These are phyloP conservation scores for Termitomyces sp. DNA, from an alignment of 1,284 basidiomycete species.

Conservation along the genomic window DNA sequence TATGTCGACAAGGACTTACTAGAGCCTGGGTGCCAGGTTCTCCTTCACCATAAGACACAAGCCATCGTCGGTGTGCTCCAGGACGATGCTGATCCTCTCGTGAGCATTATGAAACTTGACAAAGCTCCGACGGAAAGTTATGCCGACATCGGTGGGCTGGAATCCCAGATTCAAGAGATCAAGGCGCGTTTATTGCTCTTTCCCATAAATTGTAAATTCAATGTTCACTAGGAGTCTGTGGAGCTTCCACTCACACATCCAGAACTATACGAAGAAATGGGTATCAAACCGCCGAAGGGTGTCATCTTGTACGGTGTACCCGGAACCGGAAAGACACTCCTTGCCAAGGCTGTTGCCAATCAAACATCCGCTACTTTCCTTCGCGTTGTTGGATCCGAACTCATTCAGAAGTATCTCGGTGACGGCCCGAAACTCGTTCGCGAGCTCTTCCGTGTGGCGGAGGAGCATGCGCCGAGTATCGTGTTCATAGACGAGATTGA, in stretches of 20 bases:
- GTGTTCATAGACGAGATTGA: constrained; percentile 99
- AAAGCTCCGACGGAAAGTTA: constrained; percentile 99
- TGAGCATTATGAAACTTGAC: constrained; percentile 98
- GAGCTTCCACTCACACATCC: constrained; percentile 98
- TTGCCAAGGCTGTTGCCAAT: constrained; percentile 98
- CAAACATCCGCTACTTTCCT: constrained; percentile 99
- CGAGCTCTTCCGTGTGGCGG: constrained; percentile 95
- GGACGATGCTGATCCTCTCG: constrained; percentile 97
- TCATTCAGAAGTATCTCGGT: constrained; percentile 99
- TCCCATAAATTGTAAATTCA: not conserved
- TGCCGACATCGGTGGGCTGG: constrained; percentile 96
- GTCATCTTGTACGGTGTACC: constrained; percentile 99
- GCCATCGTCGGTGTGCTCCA: constrained; percentile 93
- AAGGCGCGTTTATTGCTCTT: constrained; percentile 53
- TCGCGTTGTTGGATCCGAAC: constrained; percentile 95
- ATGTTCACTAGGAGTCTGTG: constrained; percentile 77
- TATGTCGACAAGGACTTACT: constrained; percentile 99
- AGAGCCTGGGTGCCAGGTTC: constrained; percentile 93
- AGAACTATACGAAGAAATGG: constrained; percentile 99
- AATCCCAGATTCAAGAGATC: constrained; percentile 97
- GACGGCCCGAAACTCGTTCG: constrained; percentile 99
- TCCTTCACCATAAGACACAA: constrained; percentile 96
- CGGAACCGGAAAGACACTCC: constrained; percentile 96
- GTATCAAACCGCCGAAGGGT: constrained; percentile 97
- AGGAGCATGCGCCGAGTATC: constrained; percentile 97